Evolutionary conservation across 495 filamentous ascomycete genomes (phyloP).

Genomic region (Lepraria neglecta): DNA sequence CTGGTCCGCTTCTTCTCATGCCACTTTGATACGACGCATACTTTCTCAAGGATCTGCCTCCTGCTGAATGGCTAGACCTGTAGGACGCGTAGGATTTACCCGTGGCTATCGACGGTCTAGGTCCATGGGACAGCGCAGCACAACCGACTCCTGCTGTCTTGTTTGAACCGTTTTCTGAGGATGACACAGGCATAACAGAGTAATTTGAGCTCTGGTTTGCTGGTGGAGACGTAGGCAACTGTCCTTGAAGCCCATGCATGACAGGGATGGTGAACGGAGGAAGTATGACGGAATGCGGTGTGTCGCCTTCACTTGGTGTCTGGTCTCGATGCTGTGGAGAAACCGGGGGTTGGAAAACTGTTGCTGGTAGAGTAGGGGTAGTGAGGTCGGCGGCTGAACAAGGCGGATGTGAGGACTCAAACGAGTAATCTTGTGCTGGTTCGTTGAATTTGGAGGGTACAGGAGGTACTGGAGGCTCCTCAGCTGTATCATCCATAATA

Average conservation of each 20-base stretch:
- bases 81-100: slow-evolving; percentile 23
- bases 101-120: slow-evolving; percentile 18
- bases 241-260: neutral
- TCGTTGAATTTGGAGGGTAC: slow-evolving; percentile 20
- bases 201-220: slow-evolving; percentile 9
- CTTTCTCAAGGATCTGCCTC: slow-evolving; percentile 41
- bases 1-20: slow-evolving; percentile 52
- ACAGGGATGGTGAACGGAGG: slow-evolving; percentile 17
- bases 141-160: neutral
- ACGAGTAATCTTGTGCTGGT: neutral
- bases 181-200: neutral
- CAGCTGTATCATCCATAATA: slow-evolving; percentile 63
- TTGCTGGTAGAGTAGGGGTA: slow-evolving; percentile 13
- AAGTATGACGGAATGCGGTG: slow-evolving; percentile 15
- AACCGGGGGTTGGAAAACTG: slow-evolving; percentile 7
- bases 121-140: neutral
- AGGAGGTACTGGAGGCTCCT: slow-evolving; percentile 26
- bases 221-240: neutral
- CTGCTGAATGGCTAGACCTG: slow-evolving; percentile 20
- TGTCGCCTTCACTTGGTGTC: slow-evolving; percentile 6
- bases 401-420: slow-evolving; percentile 8
- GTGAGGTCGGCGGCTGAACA: slow-evolving; percentile 2
- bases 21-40: slow-evolving; percentile 71
- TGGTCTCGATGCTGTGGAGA: neutral
- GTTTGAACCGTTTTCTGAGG: neutral